Conservation (phyloP, 345 rosid genomes). For the Camelina laxa region DNA sequence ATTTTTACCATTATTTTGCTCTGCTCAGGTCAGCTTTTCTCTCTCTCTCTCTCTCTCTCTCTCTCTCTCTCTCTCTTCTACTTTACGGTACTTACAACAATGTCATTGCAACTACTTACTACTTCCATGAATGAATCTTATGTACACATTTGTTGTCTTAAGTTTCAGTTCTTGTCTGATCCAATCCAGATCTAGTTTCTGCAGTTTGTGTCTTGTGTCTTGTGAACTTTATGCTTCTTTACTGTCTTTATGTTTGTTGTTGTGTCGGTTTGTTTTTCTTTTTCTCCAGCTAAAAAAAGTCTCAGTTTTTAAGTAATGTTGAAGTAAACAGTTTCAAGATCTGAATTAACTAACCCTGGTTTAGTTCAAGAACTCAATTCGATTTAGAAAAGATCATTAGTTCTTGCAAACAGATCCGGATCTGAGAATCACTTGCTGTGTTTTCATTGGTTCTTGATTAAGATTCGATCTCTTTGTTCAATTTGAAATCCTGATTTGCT, state of each 20-base stretch:
- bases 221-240: conserved; percentile 18
- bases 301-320: conserved; percentile 4
- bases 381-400: background rate
- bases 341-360: conserved; percentile 10
- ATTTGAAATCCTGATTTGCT: conserved; percentile 13
- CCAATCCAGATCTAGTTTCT: conserved; percentile 42
- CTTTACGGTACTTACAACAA: conserved; percentile 13
- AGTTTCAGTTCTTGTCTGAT: conserved; percentile 33
- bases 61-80: conserved; percentile 19
- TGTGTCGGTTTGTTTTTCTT: conserved; percentile 25
- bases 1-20: conserved; percentile 10
- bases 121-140: conserved; percentile 1
- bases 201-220: conserved; percentile 23
- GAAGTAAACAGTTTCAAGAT: conserved; percentile 23
- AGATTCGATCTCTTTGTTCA: conserved; percentile 19
- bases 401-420: conserved; percentile 42
- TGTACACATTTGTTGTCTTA: conserved; percentile 35
- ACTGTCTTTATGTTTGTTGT: conserved; percentile 9
- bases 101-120: conserved; percentile 32
- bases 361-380: background rate
- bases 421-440: conserved; percentile 32
- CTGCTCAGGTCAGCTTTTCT: conserved; percentile 38
- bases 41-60: background rate
- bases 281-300: background rate
- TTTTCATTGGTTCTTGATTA: conserved; percentile 8